Evolutionary conservation across 108 stramenopile genomes (phyloP), one percentile per base, ranked within the genome.

Genomic region (Pseudonitzschia delicatissima): DNA sequence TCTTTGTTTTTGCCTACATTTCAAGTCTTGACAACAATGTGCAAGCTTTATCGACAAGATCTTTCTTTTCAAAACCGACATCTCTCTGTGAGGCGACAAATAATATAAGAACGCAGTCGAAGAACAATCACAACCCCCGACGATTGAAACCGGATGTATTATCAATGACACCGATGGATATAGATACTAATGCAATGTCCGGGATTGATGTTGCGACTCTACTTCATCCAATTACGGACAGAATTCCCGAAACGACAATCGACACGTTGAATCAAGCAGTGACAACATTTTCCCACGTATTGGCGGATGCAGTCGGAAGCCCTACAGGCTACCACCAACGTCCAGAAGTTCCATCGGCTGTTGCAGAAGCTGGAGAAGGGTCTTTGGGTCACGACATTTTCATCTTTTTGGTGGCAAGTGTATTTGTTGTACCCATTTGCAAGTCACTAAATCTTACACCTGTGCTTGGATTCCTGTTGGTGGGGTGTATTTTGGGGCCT

Each of bases 311-410:
- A 2, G n/a, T 32, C 4, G 27, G 23, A 23, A 7, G 42, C n/a
- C 5, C n/a, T n/a, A n/a, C n/a, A n/a, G n/a, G 13, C 40, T 42
- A 15, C 15, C 15, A 15, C 40, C 15, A 15, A 11, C 15, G 40
- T 42, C 40, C 40, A 42, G 50, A 25, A 20, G 18, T 28, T n/a
- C 2, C 42, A 1, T 44, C 42, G 6, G 42, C 42, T n/a, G n/a
- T 11, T 23, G 50, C 12, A 26, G 5, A 23, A 31, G 23, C 50
- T 23, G 50, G 18, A 1, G 57, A 58, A 17, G 62, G 42, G 18
- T 63, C 70, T 4, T 29, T 71, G 18, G 88, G 88, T 3, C 81
- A 79, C 49, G 88, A 89, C 57, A 70, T 89, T 55, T 77, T 89
- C 45, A 74, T 79, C 13, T 86, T 89, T 62, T 51, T 89, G 11